Evolutionary conservation across 495 filamentous ascomycete genomes (phyloP).

Genomic region (Neurospora pannonica): DNA sequence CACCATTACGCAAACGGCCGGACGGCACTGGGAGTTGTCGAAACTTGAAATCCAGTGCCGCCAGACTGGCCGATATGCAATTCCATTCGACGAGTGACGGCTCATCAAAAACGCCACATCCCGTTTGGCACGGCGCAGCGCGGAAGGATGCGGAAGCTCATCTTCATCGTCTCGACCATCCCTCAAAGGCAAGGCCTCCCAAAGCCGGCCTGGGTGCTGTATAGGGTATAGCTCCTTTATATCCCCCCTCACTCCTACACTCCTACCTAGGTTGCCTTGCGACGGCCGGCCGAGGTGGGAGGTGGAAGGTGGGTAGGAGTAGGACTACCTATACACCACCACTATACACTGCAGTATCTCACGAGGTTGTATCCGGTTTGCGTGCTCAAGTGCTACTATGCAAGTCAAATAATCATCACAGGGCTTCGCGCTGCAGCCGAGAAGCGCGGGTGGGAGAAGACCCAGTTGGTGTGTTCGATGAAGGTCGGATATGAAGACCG

Average conservation of each 20-base stretch:
- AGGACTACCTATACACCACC: background rate
- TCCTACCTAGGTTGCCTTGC: background rate
- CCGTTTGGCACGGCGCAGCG: constrained; percentile 6
- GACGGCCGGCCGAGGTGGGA: background rate
- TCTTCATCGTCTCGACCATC: background rate
- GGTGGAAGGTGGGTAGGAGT: background rate
- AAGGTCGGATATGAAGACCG: constrained; percentile 17
- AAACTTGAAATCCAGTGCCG: constrained; percentile 3
- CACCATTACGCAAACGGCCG: background rate
- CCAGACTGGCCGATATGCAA: constrained; percentile 1
- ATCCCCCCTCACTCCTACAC: background rate
- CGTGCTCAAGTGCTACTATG: background rate
- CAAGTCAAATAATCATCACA: background rate
- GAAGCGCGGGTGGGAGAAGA: constrained; percentile 5
- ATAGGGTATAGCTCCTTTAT: background rate
- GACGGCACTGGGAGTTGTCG: background rate
- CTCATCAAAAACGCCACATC: constrained; percentile 10
- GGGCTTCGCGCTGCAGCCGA: background rate
- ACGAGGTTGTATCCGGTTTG: background rate
- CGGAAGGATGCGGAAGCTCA: constrained; percentile 23
- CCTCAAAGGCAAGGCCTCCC: background rate
- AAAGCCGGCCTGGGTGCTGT: background rate
- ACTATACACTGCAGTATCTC: background rate
- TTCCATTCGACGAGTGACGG: constrained; percentile 1
- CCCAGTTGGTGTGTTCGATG: constrained; percentile 16